Conservation (phyloP, 2,329 filamentous ascomycete genomes). For the Ascochyta pisi region DNA sequence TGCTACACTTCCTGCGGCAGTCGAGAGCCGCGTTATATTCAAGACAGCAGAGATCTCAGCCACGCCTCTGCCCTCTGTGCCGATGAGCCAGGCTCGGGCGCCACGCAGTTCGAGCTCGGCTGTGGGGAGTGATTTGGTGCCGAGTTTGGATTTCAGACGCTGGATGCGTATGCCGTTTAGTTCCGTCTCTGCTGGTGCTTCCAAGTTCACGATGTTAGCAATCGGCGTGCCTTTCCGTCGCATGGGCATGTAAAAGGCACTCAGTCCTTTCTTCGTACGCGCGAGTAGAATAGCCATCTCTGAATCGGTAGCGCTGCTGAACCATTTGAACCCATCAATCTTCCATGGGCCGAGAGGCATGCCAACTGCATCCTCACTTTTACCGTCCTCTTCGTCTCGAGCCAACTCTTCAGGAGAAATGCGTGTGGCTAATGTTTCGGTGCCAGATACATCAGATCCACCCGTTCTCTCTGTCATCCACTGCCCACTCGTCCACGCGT, state of each 20-base stretch:
- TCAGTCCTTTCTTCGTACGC: constrained; percentile 62
- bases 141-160: constrained; percentile 75
- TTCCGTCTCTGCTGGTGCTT: constrained; percentile 44
- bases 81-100: constrained; percentile 63
- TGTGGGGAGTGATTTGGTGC: constrained; percentile 73
- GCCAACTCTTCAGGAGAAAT: constrained; percentile 30
- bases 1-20: constrained; percentile 60
- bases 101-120: constrained; percentile 68
- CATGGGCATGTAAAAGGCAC: constrained; percentile 71
- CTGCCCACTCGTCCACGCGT: constrained; percentile 74
- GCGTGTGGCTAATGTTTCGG: constrained; percentile 65
- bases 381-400: constrained; percentile 29
- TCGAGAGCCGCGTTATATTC: constrained; percentile 70
- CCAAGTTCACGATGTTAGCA: constrained; percentile 15
- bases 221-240: constrained; percentile 45
- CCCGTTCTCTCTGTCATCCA: constrained; percentile 79
- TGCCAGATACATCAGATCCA: constrained; percentile 72
- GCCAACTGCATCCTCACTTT: constrained; percentile 36
- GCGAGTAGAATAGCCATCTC: constrained; percentile 71
- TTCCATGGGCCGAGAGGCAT: constrained; percentile 63
- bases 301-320: constrained; percentile 70
- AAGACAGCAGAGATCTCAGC: constrained; percentile 72
- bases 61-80: constrained; percentile 70
- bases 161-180: constrained; percentile 74
- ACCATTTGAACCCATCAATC: constrained; percentile 75